Evolutionary conservation across 2,329 filamentous ascomycete genomes (phyloP), one percentile per base, ranked within the genome.

Genomic region (Alternaria angustiovoidea): DNA sequence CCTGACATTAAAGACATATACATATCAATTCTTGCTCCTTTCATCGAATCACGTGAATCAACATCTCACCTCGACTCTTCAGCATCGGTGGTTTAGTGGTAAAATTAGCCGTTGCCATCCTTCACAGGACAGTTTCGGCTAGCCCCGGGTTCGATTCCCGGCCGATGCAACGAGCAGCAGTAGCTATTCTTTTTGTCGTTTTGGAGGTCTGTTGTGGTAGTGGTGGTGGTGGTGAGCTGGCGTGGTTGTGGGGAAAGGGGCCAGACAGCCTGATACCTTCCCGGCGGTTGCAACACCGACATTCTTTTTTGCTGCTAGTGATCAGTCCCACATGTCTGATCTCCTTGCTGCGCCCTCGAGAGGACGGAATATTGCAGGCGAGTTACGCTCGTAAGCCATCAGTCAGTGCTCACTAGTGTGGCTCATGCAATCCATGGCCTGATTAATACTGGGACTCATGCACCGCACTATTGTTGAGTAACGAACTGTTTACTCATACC

Each of bases 41-140:
- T 39, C 46, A 57, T 43, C 54, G 39, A 52, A 52, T 44, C 47
- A 57, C 47, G 22, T 57, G 41, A 47, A 43, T 4, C 16, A 28
- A 4, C 5, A 24, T 12, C 56, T 47, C 55, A 39, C 28, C 22
- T 7, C 5, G 30, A n/a, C 6, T 7, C 20, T 4, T 26, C 22
- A 43, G 59, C 59, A 61, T 61, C 59, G 59, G 59, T 61, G 59
- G 59, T 61, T 61, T 61, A 61, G 59, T 61, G 59, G 59, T 61
- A 61, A 61, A 61, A 61, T 61, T 61, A 61, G 59, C 59, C 59
- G 59, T 61, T 61, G 59, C 59, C 59, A 61, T 59, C 54, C 24
- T 36, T 41, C 16, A 26, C 38, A 38, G 36, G 28, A 52, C 54
- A 53, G 24, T 28, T 53, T 61, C 59, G 59, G 59, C 59, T 61